Evolutionary conservation across 441 rosid genomes (phyloP), one percentile per base, ranked within the genome.

Genomic region (Raphanus hybrid): DNA sequence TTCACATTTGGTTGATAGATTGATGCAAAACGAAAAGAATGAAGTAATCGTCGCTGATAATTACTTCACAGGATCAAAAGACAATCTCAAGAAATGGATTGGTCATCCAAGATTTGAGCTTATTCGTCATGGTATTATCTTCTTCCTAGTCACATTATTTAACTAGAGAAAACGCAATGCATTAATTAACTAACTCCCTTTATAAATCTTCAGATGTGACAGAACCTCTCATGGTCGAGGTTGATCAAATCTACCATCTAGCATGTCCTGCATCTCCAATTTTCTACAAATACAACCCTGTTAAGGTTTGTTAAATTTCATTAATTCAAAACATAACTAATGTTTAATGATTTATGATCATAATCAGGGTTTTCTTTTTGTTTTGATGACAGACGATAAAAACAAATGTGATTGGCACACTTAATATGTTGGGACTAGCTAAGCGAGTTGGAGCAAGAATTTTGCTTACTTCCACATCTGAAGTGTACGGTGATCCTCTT

Each of bases 101-200:
- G 97, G 92, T 79, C 98, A 94, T 82, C 99, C 98, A 54, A 92
- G 99, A 90, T 94, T 96, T 75, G 99, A 96, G 85, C 95, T 96
- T 20, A 91, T 96, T 71, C 99, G 97, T 75, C 99, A 96, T 50
- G 99, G 99, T 96, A 81, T 29, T 29, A 29, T 29, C 34, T 29
- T 29, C 26, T 23, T 23, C 26, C 26, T 23, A 23, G 26, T 23
- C 26, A 23, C 26, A 23, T 23, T 23, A 23, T 23, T 23, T 23
- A 23, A 23, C 26, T 23, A 23, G 26, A 23, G 26, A 23, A 23
- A 23, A 23, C 26, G 26, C 26, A 23, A 29, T 29, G 34, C 34
- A 29, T 29, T 29, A 29, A 29, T 29, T 29, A 29, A 29, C 34
- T 5, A 29, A 3, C 34, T 29, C 34, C 34, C 5, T 29, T 29